Conservation (phyloP, 257 asterid genomes). For the Plantago major region DNA sequence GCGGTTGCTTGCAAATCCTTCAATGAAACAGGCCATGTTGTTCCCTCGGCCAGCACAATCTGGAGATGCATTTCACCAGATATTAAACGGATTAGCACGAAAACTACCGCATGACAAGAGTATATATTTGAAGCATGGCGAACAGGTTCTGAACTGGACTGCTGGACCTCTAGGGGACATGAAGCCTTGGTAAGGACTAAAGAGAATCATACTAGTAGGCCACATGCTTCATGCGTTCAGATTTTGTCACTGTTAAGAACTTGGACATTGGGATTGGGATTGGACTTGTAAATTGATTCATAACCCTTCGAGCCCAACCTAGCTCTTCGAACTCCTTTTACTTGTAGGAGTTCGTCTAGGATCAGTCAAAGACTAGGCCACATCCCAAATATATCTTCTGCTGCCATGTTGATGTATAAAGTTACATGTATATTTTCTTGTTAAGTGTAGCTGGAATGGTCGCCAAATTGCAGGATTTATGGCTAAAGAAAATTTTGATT, state of each 20-base stretch:
- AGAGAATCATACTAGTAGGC: neutral
- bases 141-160: conserved; percentile 40
- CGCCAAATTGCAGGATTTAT: neutral
- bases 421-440: no score
- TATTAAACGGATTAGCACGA: conserved; percentile 67
- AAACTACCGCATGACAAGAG: conserved; percentile 38
- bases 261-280: no score
- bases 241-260: neutral
- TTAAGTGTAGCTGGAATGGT: neutral
- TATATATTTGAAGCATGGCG: conserved; percentile 32
- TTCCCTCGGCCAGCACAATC: conserved; percentile 66
- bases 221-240: neutral
- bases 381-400: no score
- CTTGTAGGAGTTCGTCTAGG: no score
- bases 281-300: no score
- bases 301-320: no score
- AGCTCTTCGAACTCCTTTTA: no score
- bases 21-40: conserved; percentile 54
- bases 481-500: neutral
- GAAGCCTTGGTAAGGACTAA: conserved; percentile 56
- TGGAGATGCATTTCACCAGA: conserved; percentile 80
- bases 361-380: no score
- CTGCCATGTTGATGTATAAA: no score
- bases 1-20: conserved; percentile 49
- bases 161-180: conserved; percentile 50